These are phyloP conservation scores for Didymella lethalis DNA, from an alignment of 2,329 filamentous ascomycete genomes.

Conservation along the genomic window DNA sequence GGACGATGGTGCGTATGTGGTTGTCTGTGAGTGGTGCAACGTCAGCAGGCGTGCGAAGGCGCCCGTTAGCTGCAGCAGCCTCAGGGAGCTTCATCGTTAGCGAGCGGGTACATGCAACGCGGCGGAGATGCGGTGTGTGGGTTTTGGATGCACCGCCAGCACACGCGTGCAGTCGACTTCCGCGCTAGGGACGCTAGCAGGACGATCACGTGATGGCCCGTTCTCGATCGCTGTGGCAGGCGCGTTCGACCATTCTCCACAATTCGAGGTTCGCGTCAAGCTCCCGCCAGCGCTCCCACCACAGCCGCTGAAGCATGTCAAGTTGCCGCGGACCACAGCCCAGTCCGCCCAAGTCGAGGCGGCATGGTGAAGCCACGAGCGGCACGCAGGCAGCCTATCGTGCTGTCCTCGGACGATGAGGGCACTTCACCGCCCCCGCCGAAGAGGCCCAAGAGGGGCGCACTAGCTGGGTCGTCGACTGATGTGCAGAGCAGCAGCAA, in stretches of 20 bases:
- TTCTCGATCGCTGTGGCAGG: background rate
- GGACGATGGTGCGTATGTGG: conserved; percentile 40
- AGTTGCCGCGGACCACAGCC: conserved; percentile 25
- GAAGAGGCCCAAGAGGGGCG: conserved; percentile 41
- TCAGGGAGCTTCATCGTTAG: conserved; percentile 27
- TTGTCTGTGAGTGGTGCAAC: conserved; percentile 44
- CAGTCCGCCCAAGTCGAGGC: conserved; percentile 36
- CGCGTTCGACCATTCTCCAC: conserved; percentile 4
- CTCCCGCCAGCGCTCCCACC: conserved; percentile 17
- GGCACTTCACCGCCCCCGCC: conserved; percentile 43
- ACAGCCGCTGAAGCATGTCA: conserved; percentile 42
- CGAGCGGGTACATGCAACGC: conserved; percentile 21
- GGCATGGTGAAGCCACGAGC: conserved; percentile 52
- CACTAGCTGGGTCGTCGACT: conserved; percentile 33
- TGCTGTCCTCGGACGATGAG: conserved; percentile 49
- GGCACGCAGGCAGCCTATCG: conserved; percentile 47
- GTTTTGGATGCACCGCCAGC: conserved; percentile 12
- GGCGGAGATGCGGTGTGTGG: conserved; percentile 19
- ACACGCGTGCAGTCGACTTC: conserved; percentile 8
- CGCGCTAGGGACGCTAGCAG: background rate
- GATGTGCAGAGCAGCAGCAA: conserved; percentile 28
- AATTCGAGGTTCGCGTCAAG: conserved; percentile 20
- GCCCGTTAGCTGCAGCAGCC: conserved; percentile 34
- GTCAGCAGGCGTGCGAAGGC: conserved; percentile 23
- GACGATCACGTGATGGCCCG: conserved; percentile 6